A percentile compares a stretch with the other conserved stretches of the same genome.
Conservation (phyloP, 2,329 filamentous ascomycete species). For the Hansfordia pulvinata region DNA sequence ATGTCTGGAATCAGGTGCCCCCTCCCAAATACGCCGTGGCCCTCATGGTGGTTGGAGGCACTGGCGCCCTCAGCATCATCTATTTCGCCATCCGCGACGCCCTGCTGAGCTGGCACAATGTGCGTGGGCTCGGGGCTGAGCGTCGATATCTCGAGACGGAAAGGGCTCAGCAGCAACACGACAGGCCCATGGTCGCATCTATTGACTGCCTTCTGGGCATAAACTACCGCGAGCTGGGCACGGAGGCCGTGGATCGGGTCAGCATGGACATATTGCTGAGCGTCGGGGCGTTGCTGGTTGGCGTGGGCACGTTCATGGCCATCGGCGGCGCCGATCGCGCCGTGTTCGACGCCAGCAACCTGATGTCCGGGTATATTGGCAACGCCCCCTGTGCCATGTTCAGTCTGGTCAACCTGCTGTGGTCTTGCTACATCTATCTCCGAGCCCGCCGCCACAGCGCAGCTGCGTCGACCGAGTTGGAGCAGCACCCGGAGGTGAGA, state of each 20-base stretch:
- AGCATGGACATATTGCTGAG: conserved; percentile 37
- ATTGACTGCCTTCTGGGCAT: too few relatives aligned
- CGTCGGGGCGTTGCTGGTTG: conserved; percentile 32
- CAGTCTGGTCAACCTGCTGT: conserved; percentile 31
- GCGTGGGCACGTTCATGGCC: conserved; percentile 36
- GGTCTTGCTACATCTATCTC: conserved; percentile 28
- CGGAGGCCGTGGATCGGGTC: conserved; percentile 34
- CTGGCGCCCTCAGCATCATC: conserved; percentile 27
- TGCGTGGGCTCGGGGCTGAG: conserved; percentile 28
- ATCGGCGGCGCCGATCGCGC: conserved; percentile 29
- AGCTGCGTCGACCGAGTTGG: conserved; percentile 12
- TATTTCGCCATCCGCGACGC: conserved; percentile 32
- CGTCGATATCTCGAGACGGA: conserved; percentile 16
- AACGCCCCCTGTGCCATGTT: conserved; percentile 34
- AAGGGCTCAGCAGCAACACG: too few relatives aligned
- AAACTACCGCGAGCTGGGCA: conserved; percentile 32
- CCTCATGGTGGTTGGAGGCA: conserved; percentile 38
- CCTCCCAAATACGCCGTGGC: conserved; percentile 31
- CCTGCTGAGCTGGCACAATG: conserved; percentile 27
- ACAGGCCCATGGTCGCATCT: too few relatives aligned
- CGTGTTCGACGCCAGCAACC: conserved; percentile 32
- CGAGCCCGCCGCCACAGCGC: conserved; percentile 24
- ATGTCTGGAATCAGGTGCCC: conserved; percentile 39
- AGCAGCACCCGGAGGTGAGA: conserved; percentile 10
- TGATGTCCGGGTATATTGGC: conserved; percentile 40